These are phyloP conservation scores for Euryodendron excelsum DNA, from an alignment of 148 eudicot genomes.

Conservation along the genomic window DNA sequence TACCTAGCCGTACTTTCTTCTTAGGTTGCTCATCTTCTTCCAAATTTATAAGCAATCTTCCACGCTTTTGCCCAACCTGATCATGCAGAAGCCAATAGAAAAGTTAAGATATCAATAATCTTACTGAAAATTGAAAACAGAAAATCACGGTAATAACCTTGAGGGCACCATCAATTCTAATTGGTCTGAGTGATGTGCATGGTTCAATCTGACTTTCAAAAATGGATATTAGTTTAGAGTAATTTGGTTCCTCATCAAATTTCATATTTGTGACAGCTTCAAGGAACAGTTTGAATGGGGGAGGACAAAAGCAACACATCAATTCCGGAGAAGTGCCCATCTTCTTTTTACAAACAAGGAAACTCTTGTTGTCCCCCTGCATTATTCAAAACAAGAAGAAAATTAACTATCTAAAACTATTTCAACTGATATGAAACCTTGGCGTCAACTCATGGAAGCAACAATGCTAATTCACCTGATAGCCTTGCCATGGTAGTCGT, in stretches of 20 bases:
- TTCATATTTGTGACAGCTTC: conserved; percentile 92
- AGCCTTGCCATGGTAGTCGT: conserved; percentile 87
- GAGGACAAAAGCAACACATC: conserved; percentile 96
- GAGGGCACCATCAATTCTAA: conserved; percentile 83
- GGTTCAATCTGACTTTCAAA: conserved; percentile 90
- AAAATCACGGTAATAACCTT: conserved; percentile 43
- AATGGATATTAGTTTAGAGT: conserved; percentile 71
- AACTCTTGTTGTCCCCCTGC: conserved; percentile 98
- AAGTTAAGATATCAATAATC: conserved; percentile 7
- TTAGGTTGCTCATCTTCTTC: conserved; percentile 93
- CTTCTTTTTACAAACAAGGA: conserved; percentile 81
- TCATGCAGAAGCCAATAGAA: conserved; percentile 2
- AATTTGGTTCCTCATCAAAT: conserved; percentile 92
- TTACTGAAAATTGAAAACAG: background rate
- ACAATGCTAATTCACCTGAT: conserved; percentile 52
- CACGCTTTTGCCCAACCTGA: conserved; percentile 91
- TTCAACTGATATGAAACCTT: background rate
- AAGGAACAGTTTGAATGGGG: conserved; percentile 82
- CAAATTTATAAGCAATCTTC: conserved; percentile 74
- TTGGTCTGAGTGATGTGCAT: conserved; percentile 68
- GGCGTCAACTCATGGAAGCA: conserved; percentile 9
- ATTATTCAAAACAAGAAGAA: conserved; percentile 15
- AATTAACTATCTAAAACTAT: background rate
- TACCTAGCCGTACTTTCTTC: conserved; percentile 80
- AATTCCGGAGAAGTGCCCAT: conserved; percentile 90